Conservation (phyloP, 208 protist species). For the Trypanosoma cruzi region DNA sequence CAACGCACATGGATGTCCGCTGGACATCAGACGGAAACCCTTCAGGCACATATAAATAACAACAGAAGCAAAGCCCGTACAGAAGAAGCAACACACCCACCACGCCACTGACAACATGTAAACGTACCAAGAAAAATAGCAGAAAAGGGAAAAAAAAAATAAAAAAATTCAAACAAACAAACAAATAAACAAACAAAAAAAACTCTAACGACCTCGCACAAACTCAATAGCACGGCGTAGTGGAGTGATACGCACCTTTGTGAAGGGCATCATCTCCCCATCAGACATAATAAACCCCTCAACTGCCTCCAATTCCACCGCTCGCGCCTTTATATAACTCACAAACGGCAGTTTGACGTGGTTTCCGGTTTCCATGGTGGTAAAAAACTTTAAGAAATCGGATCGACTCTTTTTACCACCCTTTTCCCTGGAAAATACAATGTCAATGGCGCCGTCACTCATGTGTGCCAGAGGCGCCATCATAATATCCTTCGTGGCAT, state of each 20-base stretch:
- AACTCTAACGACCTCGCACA: slow-evolving; percentile 36
- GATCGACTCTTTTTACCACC: slow-evolving; percentile 38
- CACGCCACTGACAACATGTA: no score
- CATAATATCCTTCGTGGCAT: slow-evolving; percentile 75
- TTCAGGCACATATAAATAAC: no score
- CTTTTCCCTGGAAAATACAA: slow-evolving; percentile 55
- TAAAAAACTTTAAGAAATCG: slow-evolving; percentile 79
- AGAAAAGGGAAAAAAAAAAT: no score
- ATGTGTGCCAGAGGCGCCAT: slow-evolving; percentile 80
- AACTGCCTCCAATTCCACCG: slow-evolving; percentile 77
- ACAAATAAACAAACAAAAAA: no score
- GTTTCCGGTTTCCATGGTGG: slow-evolving; percentile 49
- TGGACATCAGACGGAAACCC: no score
- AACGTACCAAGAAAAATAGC: no score
- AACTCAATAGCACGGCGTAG: slow-evolving; percentile 49
- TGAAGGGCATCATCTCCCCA: slow-evolving; percentile 83
- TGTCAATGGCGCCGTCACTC: slow-evolving; percentile 79
- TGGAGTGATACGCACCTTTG: slow-evolving; percentile 63
- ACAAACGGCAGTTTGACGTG: slow-evolving; percentile 69
- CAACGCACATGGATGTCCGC: no score
- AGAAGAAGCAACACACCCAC: no score
- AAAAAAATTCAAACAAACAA: no score
- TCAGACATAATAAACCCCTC: slow-evolving; percentile 78
- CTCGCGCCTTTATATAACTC: slow-evolving; percentile 82
- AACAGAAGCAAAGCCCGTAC: no score